A percentile compares a stretch with the other conserved stretches of the same genome.
Conservation (phyloP, 108 stramenopile genomes). For the Nitzschia putrida region DNA sequence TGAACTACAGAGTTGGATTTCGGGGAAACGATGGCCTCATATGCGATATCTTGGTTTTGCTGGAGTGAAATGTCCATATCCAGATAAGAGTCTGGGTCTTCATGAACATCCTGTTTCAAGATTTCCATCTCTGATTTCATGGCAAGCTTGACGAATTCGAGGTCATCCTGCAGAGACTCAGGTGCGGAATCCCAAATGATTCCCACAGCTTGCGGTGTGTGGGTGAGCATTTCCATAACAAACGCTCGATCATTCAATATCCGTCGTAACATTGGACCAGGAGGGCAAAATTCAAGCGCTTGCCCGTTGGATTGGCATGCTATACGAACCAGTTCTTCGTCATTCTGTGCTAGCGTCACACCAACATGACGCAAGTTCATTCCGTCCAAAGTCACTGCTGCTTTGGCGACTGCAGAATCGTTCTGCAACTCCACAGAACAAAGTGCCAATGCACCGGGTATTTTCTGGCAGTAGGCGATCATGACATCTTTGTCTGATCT, state of each 20-base stretch:
- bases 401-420: slow-evolving; percentile 19
- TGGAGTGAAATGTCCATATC: slow-evolving; percentile 13
- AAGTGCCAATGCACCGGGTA: slow-evolving; percentile 38
- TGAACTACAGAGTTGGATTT: slow-evolving; percentile 21
- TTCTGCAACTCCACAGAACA: slow-evolving; percentile 32
- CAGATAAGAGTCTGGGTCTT: slow-evolving; percentile 29
- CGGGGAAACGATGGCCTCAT: slow-evolving; percentile 20
- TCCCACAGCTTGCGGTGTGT: slow-evolving; percentile 16
- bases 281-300: slow-evolving; percentile 45
- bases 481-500: slow-evolving; percentile 36
- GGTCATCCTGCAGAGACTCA: slow-evolving; percentile 17
- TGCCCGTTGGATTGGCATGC: slow-evolving; percentile 33
- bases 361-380: slow-evolving; percentile 39
- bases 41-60: slow-evolving; percentile 2
- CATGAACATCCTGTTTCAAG: slow-evolving; percentile 18
- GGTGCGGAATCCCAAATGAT: slow-evolving; percentile 34
- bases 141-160: slow-evolving; percentile 26
- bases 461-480: slow-evolving; percentile 42
- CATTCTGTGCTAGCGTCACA: slow-evolving; percentile 20
- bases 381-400: slow-evolving; percentile 30
- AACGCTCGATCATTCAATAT: slow-evolving; percentile 31
- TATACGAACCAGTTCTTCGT: slow-evolving; percentile 11
- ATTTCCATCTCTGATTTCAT: slow-evolving; percentile 33
- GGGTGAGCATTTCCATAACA: slow-evolving; percentile 23
- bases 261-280: slow-evolving; percentile 3